Percentiles rank a stretch among this genome's conserved stretches.
Evolutionary conservation across 805 yeast species (phyloP).

Genomic region (Blastobotrys parvus): DNA sequence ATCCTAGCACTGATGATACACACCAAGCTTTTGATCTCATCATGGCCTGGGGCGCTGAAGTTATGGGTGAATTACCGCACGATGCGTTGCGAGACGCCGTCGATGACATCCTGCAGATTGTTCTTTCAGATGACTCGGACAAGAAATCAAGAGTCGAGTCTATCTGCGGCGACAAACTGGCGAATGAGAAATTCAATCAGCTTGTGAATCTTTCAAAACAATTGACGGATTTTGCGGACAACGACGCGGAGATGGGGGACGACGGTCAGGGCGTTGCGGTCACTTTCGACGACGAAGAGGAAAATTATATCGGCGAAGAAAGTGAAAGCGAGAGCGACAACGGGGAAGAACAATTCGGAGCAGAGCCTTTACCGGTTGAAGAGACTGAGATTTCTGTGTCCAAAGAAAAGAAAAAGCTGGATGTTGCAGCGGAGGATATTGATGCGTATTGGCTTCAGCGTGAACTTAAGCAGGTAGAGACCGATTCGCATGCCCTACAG

Average conservation of each 20-base stretch:
- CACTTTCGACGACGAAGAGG: conserved; percentile 32
- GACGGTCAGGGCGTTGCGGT: conserved; percentile 33
- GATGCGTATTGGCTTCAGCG: conserved; percentile 49
- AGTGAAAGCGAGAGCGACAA: conserved; percentile 17
- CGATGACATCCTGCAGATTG: conserved; percentile 50
- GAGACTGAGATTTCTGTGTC: conserved; percentile 3
- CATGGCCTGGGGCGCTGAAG: conserved; percentile 48
- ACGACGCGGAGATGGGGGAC: conserved; percentile 28
- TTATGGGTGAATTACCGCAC: conserved; percentile 61
- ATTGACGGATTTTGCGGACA: conserved; percentile 43
- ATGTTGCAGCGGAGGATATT: conserved; percentile 33
- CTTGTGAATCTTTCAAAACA: conserved; percentile 36
- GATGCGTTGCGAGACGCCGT: conserved; percentile 59
- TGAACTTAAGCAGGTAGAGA: conserved; percentile 32
- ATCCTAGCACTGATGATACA: conserved; percentile 52
- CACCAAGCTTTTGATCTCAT: conserved; percentile 45
- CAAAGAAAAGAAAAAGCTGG: conserved; percentile 3
- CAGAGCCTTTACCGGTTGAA: conserved; percentile 2
- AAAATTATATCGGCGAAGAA: conserved; percentile 24
- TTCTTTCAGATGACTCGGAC: conserved; percentile 37
- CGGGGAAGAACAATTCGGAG: conserved; percentile 10
- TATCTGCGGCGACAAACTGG: conserved; percentile 36
- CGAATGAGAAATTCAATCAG: conserved; percentile 39
- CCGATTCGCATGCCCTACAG: conserved; percentile 35
- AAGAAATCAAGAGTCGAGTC: conserved; percentile 45